Evolutionary conservation across 1,284 basidiomycete genomes (phyloP).

Genomic region (Ustilago lituana): DNA sequence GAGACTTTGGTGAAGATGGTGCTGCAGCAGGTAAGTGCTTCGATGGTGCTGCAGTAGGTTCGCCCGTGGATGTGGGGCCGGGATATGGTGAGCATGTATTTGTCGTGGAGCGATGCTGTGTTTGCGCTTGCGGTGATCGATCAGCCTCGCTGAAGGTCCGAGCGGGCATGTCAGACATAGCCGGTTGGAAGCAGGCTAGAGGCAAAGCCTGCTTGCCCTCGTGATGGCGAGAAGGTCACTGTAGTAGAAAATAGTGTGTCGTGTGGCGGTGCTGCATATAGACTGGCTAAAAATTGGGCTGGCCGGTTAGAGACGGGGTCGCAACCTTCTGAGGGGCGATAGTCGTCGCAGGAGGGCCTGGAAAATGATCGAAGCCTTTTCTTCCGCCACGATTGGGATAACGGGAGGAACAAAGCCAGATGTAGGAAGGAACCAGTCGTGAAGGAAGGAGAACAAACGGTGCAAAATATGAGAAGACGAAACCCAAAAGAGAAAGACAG

Average conservation of each 20-base stretch:
- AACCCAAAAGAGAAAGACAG: background rate
- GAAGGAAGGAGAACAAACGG: background rate
- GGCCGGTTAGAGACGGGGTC: background rate
- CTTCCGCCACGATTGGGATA: no score
- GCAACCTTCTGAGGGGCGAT: background rate
- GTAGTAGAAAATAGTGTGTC: background rate
- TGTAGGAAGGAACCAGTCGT: background rate
- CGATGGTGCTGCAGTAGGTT: background rate
- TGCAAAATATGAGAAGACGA: no score
- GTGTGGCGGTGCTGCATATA: constrained; percentile 8
- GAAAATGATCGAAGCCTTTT: no score
- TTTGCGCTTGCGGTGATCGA: constrained; percentile 7
- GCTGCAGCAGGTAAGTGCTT: constrained; percentile 10
- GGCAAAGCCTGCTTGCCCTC: background rate
- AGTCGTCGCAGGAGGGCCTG: background rate
- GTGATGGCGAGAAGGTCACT: constrained; percentile 1
- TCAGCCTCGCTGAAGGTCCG: constrained; percentile 21
- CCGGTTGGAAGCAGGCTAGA: background rate
- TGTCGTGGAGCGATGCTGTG: background rate
- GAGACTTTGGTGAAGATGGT: constrained; percentile 5
- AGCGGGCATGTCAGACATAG: constrained; percentile 37
- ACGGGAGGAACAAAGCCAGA: background rate
- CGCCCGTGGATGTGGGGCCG: background rate
- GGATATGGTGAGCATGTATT: constrained; percentile 1
- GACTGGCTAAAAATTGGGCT: background rate